Conservation (phyloP, 306 rosid genomes). For the Medicago lupulina region DNA sequence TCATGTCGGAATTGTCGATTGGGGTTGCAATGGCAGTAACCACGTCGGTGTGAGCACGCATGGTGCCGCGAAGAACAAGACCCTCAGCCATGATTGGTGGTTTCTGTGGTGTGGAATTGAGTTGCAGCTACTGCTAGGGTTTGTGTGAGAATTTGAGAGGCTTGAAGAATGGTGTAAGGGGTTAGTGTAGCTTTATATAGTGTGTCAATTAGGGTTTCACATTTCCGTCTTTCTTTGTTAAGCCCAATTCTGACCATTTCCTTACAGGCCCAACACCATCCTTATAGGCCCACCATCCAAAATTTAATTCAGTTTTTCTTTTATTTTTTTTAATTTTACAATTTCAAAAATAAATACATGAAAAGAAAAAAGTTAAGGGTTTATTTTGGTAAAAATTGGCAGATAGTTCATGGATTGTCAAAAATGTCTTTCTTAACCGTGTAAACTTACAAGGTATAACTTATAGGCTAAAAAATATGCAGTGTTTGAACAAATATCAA, state of each 20-base stretch:
- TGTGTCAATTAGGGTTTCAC: background rate
- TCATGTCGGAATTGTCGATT: slow-evolving; percentile 86
- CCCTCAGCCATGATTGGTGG: slow-evolving; percentile 62
- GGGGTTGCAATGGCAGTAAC: slow-evolving; percentile 98
- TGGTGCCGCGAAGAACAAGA: slow-evolving; percentile 81
- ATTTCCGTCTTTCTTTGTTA: background rate
- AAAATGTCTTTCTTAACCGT: no score
- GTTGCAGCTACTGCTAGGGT: slow-evolving; percentile 45
- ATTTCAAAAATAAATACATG: no score
- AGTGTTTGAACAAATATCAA: no score
- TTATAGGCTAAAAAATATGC: no score
- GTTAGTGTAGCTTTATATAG: background rate
- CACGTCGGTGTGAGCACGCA: slow-evolving; percentile 91
- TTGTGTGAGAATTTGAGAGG: slow-evolving; percentile 33
- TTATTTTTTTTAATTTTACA: no score
- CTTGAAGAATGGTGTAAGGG: background rate
- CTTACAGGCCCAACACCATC: background rate
- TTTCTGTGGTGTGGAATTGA: no score
- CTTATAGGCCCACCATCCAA: background rate
- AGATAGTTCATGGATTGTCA: no score
- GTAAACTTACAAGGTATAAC: no score
- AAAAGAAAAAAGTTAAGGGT: no score
- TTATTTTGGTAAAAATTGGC: no score
- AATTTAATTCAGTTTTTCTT: no score
- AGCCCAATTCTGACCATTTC: background rate